Conservation (phyloP, 2,329 filamentous ascomycete species). For the Aspergillus sp. region DNA sequence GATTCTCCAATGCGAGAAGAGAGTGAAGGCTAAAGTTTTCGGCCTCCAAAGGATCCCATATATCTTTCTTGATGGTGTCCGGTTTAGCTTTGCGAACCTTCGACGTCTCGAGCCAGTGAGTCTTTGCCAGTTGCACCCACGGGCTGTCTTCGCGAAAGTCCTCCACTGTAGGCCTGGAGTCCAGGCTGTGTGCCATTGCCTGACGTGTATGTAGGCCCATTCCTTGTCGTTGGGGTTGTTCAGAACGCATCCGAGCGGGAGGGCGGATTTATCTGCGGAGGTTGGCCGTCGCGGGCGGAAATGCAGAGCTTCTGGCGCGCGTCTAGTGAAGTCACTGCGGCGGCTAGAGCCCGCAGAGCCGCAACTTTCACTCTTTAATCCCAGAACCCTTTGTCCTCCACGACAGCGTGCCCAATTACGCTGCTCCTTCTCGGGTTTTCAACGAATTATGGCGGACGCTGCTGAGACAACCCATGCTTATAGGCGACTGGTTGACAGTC, state of each 20-base stretch:
- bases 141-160: constrained; percentile 44
- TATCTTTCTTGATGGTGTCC: constrained; percentile 78
- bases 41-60: constrained; percentile 86
- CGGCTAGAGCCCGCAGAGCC: constrained; percentile 32
- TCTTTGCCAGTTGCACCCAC: constrained; percentile 70
- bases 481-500: constrained; percentile 53
- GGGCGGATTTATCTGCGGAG: constrained; percentile 28
- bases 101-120: constrained; percentile 75
- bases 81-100: constrained; percentile 74
- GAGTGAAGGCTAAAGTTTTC: constrained; percentile 76
- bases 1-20: constrained; percentile 78
- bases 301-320: constrained; percentile 31
- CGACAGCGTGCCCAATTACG: constrained; percentile 8
- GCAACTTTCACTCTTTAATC: constrained; percentile 21
- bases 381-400: constrained; percentile 4
- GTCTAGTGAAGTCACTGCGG: constrained; percentile 24
- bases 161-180: constrained; percentile 43
- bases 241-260: constrained; percentile 58
- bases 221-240: constrained; percentile 34
- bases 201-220: constrained; percentile 44
- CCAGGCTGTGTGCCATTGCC: constrained; percentile 59
- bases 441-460: constrained; percentile 31
- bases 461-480: constrained; percentile 45
- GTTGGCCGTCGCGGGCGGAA: constrained; percentile 26
- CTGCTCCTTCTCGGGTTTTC: background rate